A percentile compares a stretch with the other conserved stretches of the same genome.
These are phyloP conservation scores for Ogataea wickerhamii DNA, from an alignment of 805 yeast species.

Conservation along the genomic window DNA sequence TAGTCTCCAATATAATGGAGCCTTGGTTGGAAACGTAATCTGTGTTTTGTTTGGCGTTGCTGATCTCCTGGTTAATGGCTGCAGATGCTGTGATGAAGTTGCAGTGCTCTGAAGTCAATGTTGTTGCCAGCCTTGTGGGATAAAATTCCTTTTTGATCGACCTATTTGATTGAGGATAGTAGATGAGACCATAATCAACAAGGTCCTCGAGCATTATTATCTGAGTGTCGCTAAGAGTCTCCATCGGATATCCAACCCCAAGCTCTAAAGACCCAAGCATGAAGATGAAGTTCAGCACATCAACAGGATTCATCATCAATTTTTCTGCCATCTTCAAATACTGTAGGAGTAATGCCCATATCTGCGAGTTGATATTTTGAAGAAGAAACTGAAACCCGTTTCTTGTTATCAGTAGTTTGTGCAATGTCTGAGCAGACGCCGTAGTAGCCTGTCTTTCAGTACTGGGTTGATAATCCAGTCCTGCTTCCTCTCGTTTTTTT, in stretches of 20 bases:
- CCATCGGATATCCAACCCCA: constrained; percentile 78
- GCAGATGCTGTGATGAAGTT: constrained; percentile 69
- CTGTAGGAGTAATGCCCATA: constrained; percentile 88
- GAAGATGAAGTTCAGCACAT: constrained; percentile 88
- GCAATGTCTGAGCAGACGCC: constrained; percentile 20
- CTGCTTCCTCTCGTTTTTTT: constrained; percentile 24
- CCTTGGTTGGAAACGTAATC: constrained; percentile 39
- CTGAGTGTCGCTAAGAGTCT: constrained; percentile 75
- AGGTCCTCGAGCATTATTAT: constrained; percentile 82
- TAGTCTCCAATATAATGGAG: constrained; percentile 85
- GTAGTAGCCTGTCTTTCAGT: constrained; percentile 18
- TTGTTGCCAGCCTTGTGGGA: constrained; percentile 88
- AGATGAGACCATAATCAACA: constrained; percentile 87
- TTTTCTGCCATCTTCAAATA: constrained; percentile 82
- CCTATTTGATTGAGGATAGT: constrained; percentile 31
- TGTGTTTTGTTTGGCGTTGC: constrained; percentile 26
- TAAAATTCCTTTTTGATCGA: constrained; percentile 44
- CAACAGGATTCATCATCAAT: constrained; percentile 91
- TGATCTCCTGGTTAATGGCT: constrained; percentile 67
- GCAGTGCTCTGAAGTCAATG: constrained; percentile 79
- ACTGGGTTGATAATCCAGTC: constrained; percentile 20
- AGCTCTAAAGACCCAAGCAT: constrained; percentile 89
- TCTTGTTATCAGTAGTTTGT: constrained; percentile 68
- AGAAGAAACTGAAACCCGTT: constrained; percentile 90
- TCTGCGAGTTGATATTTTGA: constrained; percentile 90